Evolutionary conservation across 2,329 filamentous ascomycete species (phyloP), one percentile per base, ranked within the genome.

Genomic region (Colletotrichum karsti): DNA sequence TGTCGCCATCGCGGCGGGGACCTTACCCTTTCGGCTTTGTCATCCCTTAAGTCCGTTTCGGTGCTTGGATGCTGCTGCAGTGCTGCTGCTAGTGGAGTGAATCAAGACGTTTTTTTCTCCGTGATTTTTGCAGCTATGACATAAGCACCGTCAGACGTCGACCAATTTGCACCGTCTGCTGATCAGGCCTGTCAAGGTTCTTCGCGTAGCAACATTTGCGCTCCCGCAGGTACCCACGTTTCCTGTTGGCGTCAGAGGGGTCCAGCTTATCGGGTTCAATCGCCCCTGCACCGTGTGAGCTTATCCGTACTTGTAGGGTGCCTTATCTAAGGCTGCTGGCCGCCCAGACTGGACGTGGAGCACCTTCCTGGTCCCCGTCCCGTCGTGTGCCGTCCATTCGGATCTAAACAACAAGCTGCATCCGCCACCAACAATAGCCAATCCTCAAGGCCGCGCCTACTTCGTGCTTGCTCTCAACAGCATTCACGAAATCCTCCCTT

Each of bases 241-340:
- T 22, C 42, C 53, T 59, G 53, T 15, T 22, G 55, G 18, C 62
- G 20, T 24, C 35, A 44, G 63, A 53, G 65, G 60, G 65, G 35
- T 67, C 30, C 44, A 53, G 53, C 65, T 67, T 67, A 64, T 67
- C 65, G 53, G 50, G 22, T 20, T 48, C 13, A 30, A 53, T 64
- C 51, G 44, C 54, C 60, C 46, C 54, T 48, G 60, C 65, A 54
- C 54, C 58, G 61, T 68, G 60, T 50, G 24, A 53, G 65, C 65
- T 68, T 68, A 68, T n/a, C n/a, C n/a, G n/a, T n/a, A n/a, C n/a
- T n/a, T n/a, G n/a, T n/a, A n/a, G n/a, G n/a, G n/a, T n/a, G n/a
- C n/a, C n/a, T n/a, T n/a, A n/a, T 68, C 65, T 54, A 65, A 59
- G 44, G 60, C 61, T 12, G n/a, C n/a, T n/a, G n/a, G n/a, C n/a